Evolutionary conservation across 192 early-diverging fungal species (phyloP), one percentile per base, ranked within the genome.

Genomic region (Rhizoclosmatium sp.): DNA sequence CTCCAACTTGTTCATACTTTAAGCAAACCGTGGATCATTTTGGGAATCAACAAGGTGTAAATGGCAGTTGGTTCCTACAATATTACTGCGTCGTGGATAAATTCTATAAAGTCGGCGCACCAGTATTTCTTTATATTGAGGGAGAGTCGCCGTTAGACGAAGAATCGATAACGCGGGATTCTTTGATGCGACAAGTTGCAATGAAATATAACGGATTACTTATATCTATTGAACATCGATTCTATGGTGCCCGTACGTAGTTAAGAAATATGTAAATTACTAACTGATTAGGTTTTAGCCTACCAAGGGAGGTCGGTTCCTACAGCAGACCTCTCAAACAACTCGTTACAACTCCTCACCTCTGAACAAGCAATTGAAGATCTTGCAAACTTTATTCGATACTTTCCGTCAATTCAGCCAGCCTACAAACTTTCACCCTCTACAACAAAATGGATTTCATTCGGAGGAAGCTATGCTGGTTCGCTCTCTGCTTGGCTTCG

Each of bases 291-390:
- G 31, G 31, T 31, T 31, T 31, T 31, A 75, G 46, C 58, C 19
- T 19, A 3, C 44, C 14, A 14, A 19, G 65, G 75, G 14, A 60
- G 75, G 40, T 76, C 75, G 10, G 65, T 67, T 65, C 75, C 75
- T 10, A 76, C 75, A n/a, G 40, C 65, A 10, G 75, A 76, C 49
- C n/a, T 76, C n/a, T 51, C 62, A 4, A 39, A 12, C 58, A 48
- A 65, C 7, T 51, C 46, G 9, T 47, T 76, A 23, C 44, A 67
- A 62, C 65, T 76, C 9, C 31, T 76, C 4, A 67, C 56, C 0
- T n/a, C 23, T 40, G n/a, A 76, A 14, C 75, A 76, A 76, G 75
- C 75, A 19, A 56, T 76, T 67, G 75, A 76, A 44, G 75, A 76
- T 47, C 47, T 54, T 21, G 75, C 65, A 21, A 23, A 65, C 19